Evolutionary conservation across 1,284 basidiomycete genomes (phyloP).

Genomic region (Tausonia pullulans): DNA sequence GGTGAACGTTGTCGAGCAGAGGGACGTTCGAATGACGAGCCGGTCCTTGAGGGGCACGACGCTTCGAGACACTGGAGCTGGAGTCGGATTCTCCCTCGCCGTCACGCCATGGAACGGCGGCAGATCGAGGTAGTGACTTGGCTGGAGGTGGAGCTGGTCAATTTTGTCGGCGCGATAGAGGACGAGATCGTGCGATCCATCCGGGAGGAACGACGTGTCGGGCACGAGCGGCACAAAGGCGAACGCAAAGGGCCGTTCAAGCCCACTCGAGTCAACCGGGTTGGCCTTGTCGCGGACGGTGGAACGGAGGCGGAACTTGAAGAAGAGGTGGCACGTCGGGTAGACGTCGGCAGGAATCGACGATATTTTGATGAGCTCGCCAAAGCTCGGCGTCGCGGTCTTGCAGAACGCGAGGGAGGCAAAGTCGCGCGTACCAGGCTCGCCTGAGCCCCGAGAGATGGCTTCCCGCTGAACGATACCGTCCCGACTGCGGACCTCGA

Average conservation of each 20-base stretch:
- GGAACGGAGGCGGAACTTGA: conserved; percentile 74
- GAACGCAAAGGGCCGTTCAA: conserved; percentile 79
- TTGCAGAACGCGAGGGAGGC: conserved; percentile 81
- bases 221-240: conserved; percentile 76
- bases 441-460: conserved; percentile 75
- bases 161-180: conserved; percentile 65
- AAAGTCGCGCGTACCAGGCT: conserved; percentile 65
- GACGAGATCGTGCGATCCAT: conserved; percentile 75
- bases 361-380: conserved; percentile 81
- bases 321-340: conserved; percentile 81
- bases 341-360: conserved; percentile 54
- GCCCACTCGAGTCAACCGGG: conserved; percentile 30
- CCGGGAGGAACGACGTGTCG: conserved; percentile 70
- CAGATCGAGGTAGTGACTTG: conserved; percentile 58
- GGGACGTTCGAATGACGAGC: conserved; percentile 70
- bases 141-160: conserved; percentile 43
- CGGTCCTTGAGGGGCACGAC: conserved; percentile 64
- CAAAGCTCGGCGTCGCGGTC: conserved; percentile 77
- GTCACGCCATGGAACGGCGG: conserved; percentile 30
- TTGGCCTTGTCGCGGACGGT: conserved; percentile 42
- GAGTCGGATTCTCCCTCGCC: conserved; percentile 40
- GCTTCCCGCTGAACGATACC: conserved; percentile 60
- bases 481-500: conserved; percentile 70
- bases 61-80: conserved; percentile 51
- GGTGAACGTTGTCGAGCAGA: conserved; percentile 86